phyloP scores from a whole-genome alignment of 2,329 filamentous ascomycete genomes.

The Penicillium verrucosum region DNA sequence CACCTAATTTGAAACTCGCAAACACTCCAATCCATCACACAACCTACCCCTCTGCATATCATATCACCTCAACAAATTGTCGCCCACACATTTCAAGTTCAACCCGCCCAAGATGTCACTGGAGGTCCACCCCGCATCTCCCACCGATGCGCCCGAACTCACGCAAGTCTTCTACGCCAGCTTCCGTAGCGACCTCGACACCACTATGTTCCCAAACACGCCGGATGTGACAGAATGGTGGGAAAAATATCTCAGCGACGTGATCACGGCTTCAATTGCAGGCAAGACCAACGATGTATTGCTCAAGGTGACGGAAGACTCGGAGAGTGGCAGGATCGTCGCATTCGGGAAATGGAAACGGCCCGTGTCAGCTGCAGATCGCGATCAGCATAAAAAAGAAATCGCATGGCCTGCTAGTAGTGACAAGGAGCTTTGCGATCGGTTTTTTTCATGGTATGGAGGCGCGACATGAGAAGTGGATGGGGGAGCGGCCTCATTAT shows the following conservation, averaged over 20 bases:
- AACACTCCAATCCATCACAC: neutral
- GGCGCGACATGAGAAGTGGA: constrained; percentile 12
- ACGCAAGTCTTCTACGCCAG: constrained; percentile 22
- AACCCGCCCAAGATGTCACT: constrained; percentile 12
- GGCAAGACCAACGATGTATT: constrained; percentile 8
- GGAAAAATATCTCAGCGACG: constrained; percentile 3
- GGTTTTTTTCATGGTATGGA: constrained; percentile 22
- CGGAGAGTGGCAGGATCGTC: constrained; percentile 9
- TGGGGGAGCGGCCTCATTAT: constrained; percentile 24
- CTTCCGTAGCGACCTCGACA: constrained; percentile 23
- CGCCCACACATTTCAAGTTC: neutral
- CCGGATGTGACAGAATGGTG: constrained; percentile 24
- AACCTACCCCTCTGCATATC: neutral
- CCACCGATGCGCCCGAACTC: constrained; percentile 18
- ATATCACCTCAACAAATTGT: too few species aligned
- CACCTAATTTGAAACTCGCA: neutral
- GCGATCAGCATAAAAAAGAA: constrained; percentile 4
- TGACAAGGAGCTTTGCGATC: constrained; percentile 19
- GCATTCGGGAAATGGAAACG: constrained; percentile 29
- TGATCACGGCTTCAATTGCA: neutral
- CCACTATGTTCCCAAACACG: constrained; percentile 23
- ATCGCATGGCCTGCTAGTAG: constrained; percentile 15
- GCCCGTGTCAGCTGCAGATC: constrained; percentile 9
- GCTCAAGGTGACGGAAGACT: constrained; percentile 11
- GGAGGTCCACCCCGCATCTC: constrained; percentile 13